Percentiles rank a stretch among this genome's conserved stretches.
These are phyloP conservation scores for Fermentozyma sake DNA, from an alignment of 1,139 yeast species.

Conservation along the genomic window DNA sequence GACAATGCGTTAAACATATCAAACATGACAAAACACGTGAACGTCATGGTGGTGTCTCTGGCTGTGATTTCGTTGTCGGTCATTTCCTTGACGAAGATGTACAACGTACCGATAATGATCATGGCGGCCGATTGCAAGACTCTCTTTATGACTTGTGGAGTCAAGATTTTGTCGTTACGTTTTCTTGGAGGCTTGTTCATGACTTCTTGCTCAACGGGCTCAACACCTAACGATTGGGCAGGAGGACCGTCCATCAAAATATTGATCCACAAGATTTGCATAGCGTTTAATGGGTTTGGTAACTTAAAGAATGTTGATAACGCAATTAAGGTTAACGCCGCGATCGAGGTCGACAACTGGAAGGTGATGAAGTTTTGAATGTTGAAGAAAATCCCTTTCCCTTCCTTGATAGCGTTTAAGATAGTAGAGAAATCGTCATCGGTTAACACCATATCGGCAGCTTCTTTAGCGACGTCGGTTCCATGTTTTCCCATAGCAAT, in stretches of 20 bases:
- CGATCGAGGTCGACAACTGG: constrained; percentile 92
- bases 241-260: constrained; percentile 99
- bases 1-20: constrained; percentile 95
- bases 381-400: constrained; percentile 91
- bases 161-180: constrained; percentile 77
- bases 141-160: constrained; percentile 61
- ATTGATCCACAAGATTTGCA: constrained; percentile 97
- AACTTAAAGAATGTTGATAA: constrained; percentile 79
- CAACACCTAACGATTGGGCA: constrained; percentile 95
- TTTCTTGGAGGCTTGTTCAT: constrained; percentile 93
- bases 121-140: constrained; percentile 70
- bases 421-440: constrained; percentile 96
- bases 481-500: constrained; percentile 97
- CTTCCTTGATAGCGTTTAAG: constrained; percentile 89
- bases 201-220: constrained; percentile 92
- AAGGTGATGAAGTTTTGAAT: constrained; percentile 92
- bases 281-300: constrained; percentile 96
- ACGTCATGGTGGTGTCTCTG: constrained; percentile 98
- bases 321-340: constrained; percentile 87
- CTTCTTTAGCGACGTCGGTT: constrained; percentile 97
- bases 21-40: constrained; percentile 89
- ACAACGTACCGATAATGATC: constrained; percentile 75
- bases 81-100: constrained; percentile 82
- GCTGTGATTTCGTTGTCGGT: constrained; percentile 75
- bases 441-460: constrained; percentile 95